These are phyloP conservation scores for Ambrosia trifida DNA, from an alignment of 129 eudicot genomes.

Conservation along the genomic window DNA sequence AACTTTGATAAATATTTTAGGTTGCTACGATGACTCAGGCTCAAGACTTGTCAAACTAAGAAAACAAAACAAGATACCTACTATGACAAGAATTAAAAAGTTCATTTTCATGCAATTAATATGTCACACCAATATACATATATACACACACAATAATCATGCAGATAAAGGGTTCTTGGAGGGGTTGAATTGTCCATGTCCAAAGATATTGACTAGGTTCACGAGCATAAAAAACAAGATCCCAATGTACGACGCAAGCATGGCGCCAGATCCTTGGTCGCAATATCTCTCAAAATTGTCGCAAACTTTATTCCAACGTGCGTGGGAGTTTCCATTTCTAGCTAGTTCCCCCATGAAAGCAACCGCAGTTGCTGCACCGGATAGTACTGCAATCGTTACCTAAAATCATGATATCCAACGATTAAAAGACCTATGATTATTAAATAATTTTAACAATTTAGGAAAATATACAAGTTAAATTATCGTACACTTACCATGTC, in stretches of 20 bases:
- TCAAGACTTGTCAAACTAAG: too few relatives aligned
- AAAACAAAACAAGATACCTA: not conserved
- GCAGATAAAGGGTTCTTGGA: conserved; percentile 29
- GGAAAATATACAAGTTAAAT: not conserved
- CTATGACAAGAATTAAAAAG: not conserved
- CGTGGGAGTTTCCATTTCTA: conserved; percentile 78
- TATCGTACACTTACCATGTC: conserved; percentile 55
- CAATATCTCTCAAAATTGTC: conserved; percentile 69
- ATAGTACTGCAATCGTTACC: conserved; percentile 58
- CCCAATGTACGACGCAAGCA: conserved; percentile 61
- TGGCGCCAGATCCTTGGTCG: conserved; percentile 63
- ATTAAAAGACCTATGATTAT: not conserved
- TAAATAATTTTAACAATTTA: too few relatives aligned
- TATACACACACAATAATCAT: conserved; percentile 24
- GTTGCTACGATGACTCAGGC: too few relatives aligned
- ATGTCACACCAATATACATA: not conserved
- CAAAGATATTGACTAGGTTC: conserved; percentile 38
- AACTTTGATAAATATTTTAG: too few relatives aligned
- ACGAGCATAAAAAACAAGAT: conserved; percentile 46
- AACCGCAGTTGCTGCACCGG: conserved; percentile 75
- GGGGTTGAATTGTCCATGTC: conserved; percentile 28
- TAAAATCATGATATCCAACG: conserved; percentile 14
- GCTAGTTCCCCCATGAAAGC: conserved; percentile 85
- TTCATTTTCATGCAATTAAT: not conserved
- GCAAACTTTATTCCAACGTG: conserved; percentile 86